phyloP scores from a whole-genome alignment of 495 filamentous ascomycete species.

The Lophiostoma macrostomum region DNA sequence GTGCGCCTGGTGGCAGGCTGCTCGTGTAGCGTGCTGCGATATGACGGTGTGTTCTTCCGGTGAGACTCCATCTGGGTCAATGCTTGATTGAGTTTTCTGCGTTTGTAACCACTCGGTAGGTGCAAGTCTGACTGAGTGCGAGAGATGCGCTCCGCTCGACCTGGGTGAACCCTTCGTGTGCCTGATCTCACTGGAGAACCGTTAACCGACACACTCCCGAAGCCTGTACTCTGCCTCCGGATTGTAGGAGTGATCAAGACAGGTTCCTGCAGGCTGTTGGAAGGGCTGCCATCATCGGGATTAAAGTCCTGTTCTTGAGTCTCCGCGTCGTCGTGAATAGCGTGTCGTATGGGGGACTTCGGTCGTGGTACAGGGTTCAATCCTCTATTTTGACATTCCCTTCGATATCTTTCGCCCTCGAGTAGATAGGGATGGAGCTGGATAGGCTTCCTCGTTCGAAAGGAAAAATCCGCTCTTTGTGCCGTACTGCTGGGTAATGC shows the following conservation, averaged over 20 bases:
- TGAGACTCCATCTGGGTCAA: too few relatives aligned
- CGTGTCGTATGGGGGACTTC: conserved; percentile 6
- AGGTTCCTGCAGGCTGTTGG: conserved; percentile 9
- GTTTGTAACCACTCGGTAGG: neutral
- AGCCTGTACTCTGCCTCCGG: neutral
- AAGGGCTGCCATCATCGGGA: conserved; percentile 5
- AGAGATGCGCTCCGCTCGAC: too few relatives aligned
- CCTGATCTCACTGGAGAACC: too few relatives aligned
- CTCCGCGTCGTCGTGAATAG: conserved; percentile 5
- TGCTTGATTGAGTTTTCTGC: neutral
- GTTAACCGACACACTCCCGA: neutral
- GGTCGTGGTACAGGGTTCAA: conserved; percentile 31
- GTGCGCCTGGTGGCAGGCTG: neutral
- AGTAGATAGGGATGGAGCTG: conserved; percentile 43
- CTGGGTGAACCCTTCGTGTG: too few relatives aligned
- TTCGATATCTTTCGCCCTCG: conserved; percentile 37
- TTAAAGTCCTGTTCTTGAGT: conserved; percentile 29
- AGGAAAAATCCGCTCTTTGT: conserved; percentile 14
- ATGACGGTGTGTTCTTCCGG: too few relatives aligned
- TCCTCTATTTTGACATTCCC: conserved; percentile 35
- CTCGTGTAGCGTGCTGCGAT: too few relatives aligned
- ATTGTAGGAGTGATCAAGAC: neutral
- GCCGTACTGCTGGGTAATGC: neutral
- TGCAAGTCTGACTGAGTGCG: neutral
- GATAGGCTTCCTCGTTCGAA: conserved; percentile 37